A percentile compares a stretch with the other conserved stretches of the same genome.
These are phyloP conservation scores for Leccinum pachyderme DNA, from an alignment of 1,284 basidiomycete genomes.

Conservation along the genomic window DNA sequence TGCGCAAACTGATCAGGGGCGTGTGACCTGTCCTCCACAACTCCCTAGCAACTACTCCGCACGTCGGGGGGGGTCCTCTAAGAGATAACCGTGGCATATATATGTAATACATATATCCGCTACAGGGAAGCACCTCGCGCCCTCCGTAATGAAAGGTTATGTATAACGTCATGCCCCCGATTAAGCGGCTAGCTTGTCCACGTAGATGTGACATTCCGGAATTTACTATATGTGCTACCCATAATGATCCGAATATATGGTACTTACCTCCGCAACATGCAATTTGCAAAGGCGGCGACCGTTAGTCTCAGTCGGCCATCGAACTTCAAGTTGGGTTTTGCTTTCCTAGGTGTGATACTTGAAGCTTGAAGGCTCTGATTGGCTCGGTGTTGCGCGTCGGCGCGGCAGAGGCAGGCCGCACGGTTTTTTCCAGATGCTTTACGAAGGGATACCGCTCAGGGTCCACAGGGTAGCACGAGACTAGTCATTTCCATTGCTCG, in stretches of 20 bases:
- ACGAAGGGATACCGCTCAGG: background rate
- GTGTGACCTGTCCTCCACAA: background rate
- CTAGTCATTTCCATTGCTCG: background rate
- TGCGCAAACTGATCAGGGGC: background rate
- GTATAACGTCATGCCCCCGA: too few species aligned
- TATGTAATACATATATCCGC: background rate
- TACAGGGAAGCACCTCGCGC: background rate
- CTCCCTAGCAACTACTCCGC: background rate
- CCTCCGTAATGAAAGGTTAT: background rate
- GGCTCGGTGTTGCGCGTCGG: background rate
- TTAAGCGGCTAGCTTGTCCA: background rate
- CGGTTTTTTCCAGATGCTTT: background rate
- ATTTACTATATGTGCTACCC: background rate
- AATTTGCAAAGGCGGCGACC: background rate
- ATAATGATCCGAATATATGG: background rate
- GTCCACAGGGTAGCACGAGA: background rate
- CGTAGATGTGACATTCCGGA: background rate
- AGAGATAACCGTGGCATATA: too few species aligned
- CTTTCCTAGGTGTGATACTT: background rate
- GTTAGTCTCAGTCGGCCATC: background rate
- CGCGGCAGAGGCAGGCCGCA: background rate
- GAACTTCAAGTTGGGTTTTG: background rate
- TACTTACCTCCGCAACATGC: background rate
- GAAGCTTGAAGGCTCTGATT: too few species aligned
- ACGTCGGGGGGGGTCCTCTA: background rate